Evolutionary conservation across 2,329 filamentous ascomycete species (phyloP), one percentile per base, ranked within the genome.

Genomic region (Aspergillus terreus): DNA sequence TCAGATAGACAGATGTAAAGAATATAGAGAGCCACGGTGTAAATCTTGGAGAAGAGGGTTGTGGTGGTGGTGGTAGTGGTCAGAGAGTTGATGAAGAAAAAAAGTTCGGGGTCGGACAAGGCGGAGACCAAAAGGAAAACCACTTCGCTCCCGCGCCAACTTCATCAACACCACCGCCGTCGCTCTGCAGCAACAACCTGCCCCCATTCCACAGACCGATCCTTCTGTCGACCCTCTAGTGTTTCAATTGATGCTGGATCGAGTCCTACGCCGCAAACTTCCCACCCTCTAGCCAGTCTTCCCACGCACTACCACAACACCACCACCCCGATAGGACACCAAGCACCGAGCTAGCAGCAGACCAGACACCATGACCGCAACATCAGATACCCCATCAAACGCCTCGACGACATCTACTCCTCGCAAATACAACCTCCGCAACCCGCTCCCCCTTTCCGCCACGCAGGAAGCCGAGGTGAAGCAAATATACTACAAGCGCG

Each of bases 371-470:
- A 38, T 38, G 35, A n/a, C 35, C 15, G 14, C 35, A 38, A 38
- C 35, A 9, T 19, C 40, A 44, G 27, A 49, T 21, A 30, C 27
- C 32, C 36, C 1, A 38, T 30, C 27, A 9, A 5, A 30, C 27
- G 27, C 27, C 27, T 9, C 27, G 27, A 30, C 27, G 27, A 30
- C 27, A 19, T 19, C 19, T 9, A 10, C 46, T 15, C 23, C 49
- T 23, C 44, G 52, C 40, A 53, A 63, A 60, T 75, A 66, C 63
- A 68, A 76, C 56, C 67, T 76, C 45, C 82, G 83, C 60, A 94
- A 92, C 65, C 92, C 92, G 14, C 76, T 95, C 41, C 92, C 92
- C 25, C 79, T 96, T 51, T 92, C 89, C 23, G 83, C 90, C 10
- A 80, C 84, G 19, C 90, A 95, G 71, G 90, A 95, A 78, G 78